Evolutionary conservation across 257 asterid genomes (phyloP), one percentile per base, ranked within the genome.

Genomic region (Cinchona pubescens): DNA sequence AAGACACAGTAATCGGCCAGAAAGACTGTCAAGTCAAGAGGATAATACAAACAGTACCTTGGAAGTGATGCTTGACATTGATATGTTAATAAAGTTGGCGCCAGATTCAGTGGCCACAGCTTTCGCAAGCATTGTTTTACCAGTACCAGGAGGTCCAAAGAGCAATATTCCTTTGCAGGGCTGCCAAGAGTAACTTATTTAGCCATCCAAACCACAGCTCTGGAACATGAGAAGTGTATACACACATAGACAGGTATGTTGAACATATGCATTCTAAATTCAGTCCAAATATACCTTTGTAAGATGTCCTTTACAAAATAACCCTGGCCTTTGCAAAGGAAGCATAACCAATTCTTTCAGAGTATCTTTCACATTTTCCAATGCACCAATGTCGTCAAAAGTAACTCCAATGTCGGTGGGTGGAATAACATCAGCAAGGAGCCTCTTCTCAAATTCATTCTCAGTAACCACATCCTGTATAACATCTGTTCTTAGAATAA

Each of bases 101-200:
- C 94, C 92, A 75, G 96, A 96, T 81, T 90, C 96, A 7, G 96
- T 92, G 69, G 98, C 98, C 83, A 92, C 96, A 70, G 98, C 98
- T 86, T 92, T 92, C 73, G 97, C 98, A 75, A 92, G 90, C 96
- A 92, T 90, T 63, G 98, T 92, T 85, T 90, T 90, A 78, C 94
- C 96, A 7, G 98, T 89, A 80, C 96, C 96, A 70, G 94, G 96
- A 79, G 96, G 98, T 46, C 98, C 98, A 75, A 92, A 92, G 49
- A 92, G 98, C 90, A 92, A 84, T 84, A 92, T 89, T 75, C 97
- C 96, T 83, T 92, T 92, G 78, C 98, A 92, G 61, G 97, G 98
- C 98, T 92, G 90, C 84, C 75, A 83, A 74, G 46, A 72, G 72
- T 13, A 40, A 74, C 76, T 58, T 60, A 45, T 64, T 81, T 62